Evolutionary conservation across 768 basidiomycete species (phyloP).

Genomic region (Glaciozyma antarctica): DNA sequence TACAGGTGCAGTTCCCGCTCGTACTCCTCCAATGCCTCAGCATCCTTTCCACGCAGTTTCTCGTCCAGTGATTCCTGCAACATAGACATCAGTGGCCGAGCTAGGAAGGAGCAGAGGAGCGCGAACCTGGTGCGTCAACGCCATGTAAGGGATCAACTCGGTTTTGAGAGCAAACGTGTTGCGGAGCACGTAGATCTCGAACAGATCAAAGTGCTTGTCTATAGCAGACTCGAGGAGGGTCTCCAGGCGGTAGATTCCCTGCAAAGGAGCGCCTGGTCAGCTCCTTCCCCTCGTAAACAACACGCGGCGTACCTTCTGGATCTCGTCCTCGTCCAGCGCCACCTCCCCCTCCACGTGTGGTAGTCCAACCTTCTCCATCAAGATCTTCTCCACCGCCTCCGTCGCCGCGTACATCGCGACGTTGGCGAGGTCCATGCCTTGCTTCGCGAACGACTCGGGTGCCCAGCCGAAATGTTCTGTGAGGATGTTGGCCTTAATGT

Average conservation of each 20-base stretch:
- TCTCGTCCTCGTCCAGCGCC: conserved; percentile 18
- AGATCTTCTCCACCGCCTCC: conserved; percentile 19
- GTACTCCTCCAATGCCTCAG: conserved; percentile 20
- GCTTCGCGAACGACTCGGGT: conserved; percentile 31
- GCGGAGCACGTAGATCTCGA: conserved; percentile 32
- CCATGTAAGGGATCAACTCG: conserved; percentile 29
- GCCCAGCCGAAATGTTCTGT: conserved; percentile 32
- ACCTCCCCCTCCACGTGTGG: conserved; percentile 4
- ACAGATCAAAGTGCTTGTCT: conserved; percentile 34
- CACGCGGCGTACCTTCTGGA: conserved; percentile 19
- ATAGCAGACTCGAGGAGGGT: conserved; percentile 33
- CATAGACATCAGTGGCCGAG: neutral
- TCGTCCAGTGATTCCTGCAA: conserved; percentile 13
- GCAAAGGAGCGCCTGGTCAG: neutral
- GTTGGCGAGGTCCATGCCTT: conserved; percentile 35
- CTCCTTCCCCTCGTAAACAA: neutral
- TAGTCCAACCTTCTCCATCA: conserved; percentile 16
- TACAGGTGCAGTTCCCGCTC: conserved; percentile 27
- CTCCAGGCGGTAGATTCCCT: conserved; percentile 33
- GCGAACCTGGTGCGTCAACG: conserved; percentile 29
- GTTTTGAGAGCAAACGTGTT: conserved; percentile 30
- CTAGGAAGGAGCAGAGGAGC: neutral
- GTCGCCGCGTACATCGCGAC: conserved; percentile 29
- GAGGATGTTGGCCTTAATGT: conserved; percentile 9
- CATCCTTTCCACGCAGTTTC: conserved; percentile 16